Conservation (phyloP, 2,329 filamentous ascomycete species). For the Verticillium zaregamsianum region DNA sequence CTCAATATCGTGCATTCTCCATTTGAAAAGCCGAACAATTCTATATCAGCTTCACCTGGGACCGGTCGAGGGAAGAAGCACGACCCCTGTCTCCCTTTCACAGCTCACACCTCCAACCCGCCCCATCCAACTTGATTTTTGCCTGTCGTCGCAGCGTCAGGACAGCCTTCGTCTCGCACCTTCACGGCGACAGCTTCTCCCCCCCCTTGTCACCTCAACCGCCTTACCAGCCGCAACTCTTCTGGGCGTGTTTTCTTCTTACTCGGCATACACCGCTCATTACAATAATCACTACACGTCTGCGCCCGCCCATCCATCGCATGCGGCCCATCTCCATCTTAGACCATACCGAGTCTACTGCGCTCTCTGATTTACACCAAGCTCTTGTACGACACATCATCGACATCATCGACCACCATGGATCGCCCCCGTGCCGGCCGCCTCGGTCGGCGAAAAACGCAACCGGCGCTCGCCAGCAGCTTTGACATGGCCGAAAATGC, state of each 20-base stretch:
- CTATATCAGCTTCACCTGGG: background rate
- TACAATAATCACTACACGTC: background rate
- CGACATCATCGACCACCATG: background rate
- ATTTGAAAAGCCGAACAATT: background rate
- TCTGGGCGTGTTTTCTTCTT: background rate
- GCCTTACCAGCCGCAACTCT: background rate
- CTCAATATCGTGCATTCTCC: background rate
- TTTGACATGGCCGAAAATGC: conserved; percentile 16
- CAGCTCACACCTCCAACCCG: background rate
- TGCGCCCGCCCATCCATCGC: background rate
- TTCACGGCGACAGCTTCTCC: background rate
- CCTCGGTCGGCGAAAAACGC: background rate
- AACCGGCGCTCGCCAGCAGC: background rate
- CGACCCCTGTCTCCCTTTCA: background rate
- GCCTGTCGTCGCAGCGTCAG: background rate
- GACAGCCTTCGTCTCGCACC: background rate
- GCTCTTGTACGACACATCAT: background rate
- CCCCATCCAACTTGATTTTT: background rate
- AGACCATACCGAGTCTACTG: background rate
- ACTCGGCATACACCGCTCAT: background rate
- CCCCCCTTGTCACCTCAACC: background rate
- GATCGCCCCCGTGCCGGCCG: conserved; percentile 1
- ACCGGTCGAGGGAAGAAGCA: background rate
- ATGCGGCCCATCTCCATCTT: background rate
- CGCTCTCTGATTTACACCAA: background rate